Percentiles rank a stretch among this genome's conserved stretches.
Evolutionary conservation across 2,329 filamentous ascomycete genomes (phyloP).

Genomic region (Madurella fahalii): DNA sequence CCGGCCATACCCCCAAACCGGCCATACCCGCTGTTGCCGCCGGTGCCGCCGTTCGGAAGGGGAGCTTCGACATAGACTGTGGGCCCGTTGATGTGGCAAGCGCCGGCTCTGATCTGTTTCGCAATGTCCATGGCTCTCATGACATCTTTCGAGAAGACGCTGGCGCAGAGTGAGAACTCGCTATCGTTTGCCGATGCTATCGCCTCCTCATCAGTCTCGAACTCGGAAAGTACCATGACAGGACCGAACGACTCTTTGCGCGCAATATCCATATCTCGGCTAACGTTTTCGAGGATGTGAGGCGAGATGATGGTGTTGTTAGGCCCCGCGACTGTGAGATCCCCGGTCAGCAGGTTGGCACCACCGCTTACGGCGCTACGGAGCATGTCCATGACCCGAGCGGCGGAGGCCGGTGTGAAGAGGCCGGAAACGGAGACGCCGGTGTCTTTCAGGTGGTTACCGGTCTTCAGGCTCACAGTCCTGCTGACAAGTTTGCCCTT

Average conservation of each 20-base stretch:
- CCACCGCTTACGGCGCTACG: conserved; percentile 54
- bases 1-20: conserved; percentile 37
- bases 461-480: conserved; percentile 21
- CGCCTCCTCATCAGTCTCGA: conserved; percentile 60
- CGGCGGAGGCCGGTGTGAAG: conserved; percentile 23
- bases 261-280: conserved; percentile 62
- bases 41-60: conserved; percentile 41
- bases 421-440: conserved; percentile 29
- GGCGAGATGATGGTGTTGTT: conserved; percentile 50
- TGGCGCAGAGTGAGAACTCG: conserved; percentile 61
- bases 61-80: conserved; percentile 41
- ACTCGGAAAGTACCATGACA: conserved; percentile 55
- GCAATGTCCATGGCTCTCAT: conserved; percentile 49
- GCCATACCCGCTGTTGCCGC: conserved; percentile 41
- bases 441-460: conserved; percentile 27
- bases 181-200: conserved; percentile 64
- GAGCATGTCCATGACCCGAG: conserved; percentile 37
- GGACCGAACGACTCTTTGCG: conserved; percentile 65
- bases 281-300: conserved; percentile 57
- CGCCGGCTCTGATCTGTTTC: conserved; percentile 53
- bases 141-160: conserved; percentile 62
- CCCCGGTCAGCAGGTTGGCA: conserved; percentile 53
- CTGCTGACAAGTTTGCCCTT: conserved; percentile 30
- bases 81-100: conserved; percentile 42
- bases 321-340: conserved; percentile 32